Percentiles rank a stretch among this genome's conserved stretches.
Evolutionary conservation across 2,329 filamentous ascomycete species (phyloP).

Genomic region (Ophiocordyceps camponoti-rufipedis): DNA sequence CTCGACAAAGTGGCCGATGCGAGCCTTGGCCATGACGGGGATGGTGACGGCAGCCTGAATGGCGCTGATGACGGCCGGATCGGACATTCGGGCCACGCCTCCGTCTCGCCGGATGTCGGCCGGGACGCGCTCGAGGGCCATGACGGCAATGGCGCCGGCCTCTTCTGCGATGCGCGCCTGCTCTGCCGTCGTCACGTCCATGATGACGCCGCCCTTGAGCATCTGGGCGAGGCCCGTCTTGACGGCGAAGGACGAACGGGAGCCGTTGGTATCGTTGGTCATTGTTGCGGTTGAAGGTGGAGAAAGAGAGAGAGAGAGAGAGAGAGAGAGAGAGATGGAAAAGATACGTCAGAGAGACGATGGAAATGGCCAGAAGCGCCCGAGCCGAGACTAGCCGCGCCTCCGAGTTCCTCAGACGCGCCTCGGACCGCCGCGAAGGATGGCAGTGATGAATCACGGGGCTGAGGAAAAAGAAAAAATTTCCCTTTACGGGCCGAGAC

Average conservation of each 20-base stretch:
- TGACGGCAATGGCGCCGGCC: slow-evolving; percentile 87
- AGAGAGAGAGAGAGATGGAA: neutral
- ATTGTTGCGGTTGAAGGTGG: slow-evolving; percentile 2
- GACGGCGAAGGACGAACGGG: slow-evolving; percentile 49
- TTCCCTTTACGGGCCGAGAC: neutral
- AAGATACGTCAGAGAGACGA: neutral
- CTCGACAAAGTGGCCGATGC: slow-evolving; percentile 96
- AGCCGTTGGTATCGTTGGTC: slow-evolving; percentile 15
- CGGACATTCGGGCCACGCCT: slow-evolving; percentile 92
- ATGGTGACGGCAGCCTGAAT: slow-evolving; percentile 93
- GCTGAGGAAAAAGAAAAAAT: neutral
- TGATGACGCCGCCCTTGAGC: slow-evolving; percentile 98
- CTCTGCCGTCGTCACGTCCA: slow-evolving; percentile 91
- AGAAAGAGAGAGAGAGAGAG: neutral
- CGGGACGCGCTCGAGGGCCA: slow-evolving; percentile 94
- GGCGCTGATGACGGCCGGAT: slow-evolving; percentile 84
- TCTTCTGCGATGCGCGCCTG: slow-evolving; percentile 96
- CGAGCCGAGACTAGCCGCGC: neutral
- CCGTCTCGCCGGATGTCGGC: slow-evolving; percentile 87
- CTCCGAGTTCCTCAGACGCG: neutral
- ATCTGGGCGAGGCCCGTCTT: slow-evolving; percentile 94
- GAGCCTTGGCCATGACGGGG: slow-evolving; percentile 96
- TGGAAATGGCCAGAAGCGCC: neutral
- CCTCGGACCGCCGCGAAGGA: neutral
- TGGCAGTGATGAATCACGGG: neutral